Base-by-base conservation (phyloP, 331 rosid species). In the Arachis monticola region DNA sequence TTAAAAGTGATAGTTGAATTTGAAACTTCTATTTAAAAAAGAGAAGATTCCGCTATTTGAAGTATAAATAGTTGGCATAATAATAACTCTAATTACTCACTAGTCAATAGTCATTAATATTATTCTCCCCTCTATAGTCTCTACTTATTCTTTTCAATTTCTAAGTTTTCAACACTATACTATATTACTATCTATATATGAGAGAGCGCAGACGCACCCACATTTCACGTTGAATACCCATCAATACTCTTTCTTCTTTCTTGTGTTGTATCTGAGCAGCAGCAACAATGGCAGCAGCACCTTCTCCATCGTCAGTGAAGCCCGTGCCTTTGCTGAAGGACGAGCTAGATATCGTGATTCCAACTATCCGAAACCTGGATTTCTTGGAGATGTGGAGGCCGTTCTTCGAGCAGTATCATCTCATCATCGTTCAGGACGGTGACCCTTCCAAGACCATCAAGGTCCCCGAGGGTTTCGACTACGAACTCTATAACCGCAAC, bases 351-450 rank as follows among this genome's bases (percentile, higher is more conserved):
- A 91, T 89, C 85, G 97, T 91, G 22, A 91, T 91, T 69, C 97
- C 97, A 6, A 91, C 97, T 50, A 91, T 91, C 76, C 84, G 97
- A 0, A 91, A 87, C 90, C 93, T 89, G 0, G 97, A 91, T 70
- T 91, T 91, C 90, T 60, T 91, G 12, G 97, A 91, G 92, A 91
- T 89, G 95, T 89, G 97, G 97, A 79, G 97, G 57, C 95, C 97
- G 0, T 91, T 87, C 67, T 89, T 91, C 66, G 65, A 91, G 27
- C 86, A 59, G 1, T 89, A 91, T 75, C 97, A 91, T 42, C 67
- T 89, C 65, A 89, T 91, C 81, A 89, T 89, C 58, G 97, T 91
- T 22, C 97, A 89, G 50, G 97, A 91, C 40, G 97, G 97, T 1
- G 97, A 91, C 71, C 97, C 97, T 1, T 77, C 92, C 1, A 91